phyloP scores from a whole-genome alignment of 805 yeast genomes.

The Huiozyma naganishii region DNA sequence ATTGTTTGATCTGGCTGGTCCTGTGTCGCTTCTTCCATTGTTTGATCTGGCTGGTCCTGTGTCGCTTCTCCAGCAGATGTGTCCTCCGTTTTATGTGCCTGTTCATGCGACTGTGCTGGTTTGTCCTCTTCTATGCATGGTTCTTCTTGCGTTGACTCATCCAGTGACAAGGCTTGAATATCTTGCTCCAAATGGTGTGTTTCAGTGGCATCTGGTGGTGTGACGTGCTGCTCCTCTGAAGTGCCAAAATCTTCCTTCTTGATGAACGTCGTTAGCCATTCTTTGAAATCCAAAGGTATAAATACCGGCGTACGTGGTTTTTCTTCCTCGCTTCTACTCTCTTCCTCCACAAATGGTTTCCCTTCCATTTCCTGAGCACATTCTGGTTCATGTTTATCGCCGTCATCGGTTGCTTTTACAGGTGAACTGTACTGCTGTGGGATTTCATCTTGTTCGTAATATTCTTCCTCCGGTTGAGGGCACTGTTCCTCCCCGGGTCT shows the following conservation, averaged over 20 bases:
- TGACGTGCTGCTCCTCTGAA: neutral
- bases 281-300: slow-evolving; percentile 9
- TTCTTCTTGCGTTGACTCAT: neutral
- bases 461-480: neutral
- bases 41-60: too few species aligned
- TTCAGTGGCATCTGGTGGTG: neutral
- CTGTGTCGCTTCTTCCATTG: too few species aligned
- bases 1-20: too few species aligned
- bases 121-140: neutral
- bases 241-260: slow-evolving; percentile 4
- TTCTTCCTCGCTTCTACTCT: slow-evolving; percentile 1
- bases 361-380: neutral
- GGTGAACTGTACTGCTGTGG: neutral
- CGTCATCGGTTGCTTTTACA: neutral
- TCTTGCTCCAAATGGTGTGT: neutral
- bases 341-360: neutral
- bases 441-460: neutral
- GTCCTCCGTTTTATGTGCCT: too few species aligned
- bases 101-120: neutral
- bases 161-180: neutral
- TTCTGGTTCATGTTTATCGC: neutral
- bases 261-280: slow-evolving; percentile 12
- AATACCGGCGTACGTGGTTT: slow-evolving; percentile 1
- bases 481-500: neutral
- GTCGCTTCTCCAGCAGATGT: too few species aligned